A percentile compares a stretch with the other conserved stretches of the same genome.
phyloP scores from a whole-genome alignment of 192 early-diverging fungal genomes.

The Phycomyces nitens region DNA sequence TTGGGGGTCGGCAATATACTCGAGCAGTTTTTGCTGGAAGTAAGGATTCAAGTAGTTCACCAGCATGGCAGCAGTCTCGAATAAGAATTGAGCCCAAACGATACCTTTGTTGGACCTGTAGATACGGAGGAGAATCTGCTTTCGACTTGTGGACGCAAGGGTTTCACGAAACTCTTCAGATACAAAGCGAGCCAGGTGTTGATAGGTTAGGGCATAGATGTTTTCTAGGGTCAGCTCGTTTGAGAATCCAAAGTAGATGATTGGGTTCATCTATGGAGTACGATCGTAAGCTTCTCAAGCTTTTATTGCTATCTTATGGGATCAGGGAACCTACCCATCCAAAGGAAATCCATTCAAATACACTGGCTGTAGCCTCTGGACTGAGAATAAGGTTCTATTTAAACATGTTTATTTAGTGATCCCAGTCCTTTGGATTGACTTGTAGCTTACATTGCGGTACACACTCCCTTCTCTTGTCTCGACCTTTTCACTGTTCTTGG shows the following conservation, averaged over 20 bases:
- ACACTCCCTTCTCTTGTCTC: conserved; percentile 8
- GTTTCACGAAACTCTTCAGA: conserved; percentile 7
- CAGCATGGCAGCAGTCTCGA: conserved; percentile 16
- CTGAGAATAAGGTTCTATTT: conserved; percentile 11
- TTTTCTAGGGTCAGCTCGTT: conserved; percentile 11
- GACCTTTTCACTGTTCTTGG: not conserved
- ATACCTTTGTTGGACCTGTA: conserved; percentile 18
- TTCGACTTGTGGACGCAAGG: not conserved
- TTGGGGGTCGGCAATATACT: conserved; percentile 31
- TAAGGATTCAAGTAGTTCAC: conserved; percentile 42
- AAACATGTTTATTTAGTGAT: not conserved
- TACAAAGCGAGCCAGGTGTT: conserved; percentile 1
- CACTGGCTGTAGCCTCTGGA: conserved; percentile 17
- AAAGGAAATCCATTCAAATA: conserved; percentile 18
- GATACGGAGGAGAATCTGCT: conserved; percentile 4
- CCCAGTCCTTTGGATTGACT: not conserved
- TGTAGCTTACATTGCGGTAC: conserved; percentile 18
- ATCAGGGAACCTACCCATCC: conserved; percentile 12
- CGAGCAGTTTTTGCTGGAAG: conserved; percentile 40
- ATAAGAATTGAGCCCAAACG: conserved; percentile 25
- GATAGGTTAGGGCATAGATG: conserved; percentile 13
- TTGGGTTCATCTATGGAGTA: conserved; percentile 4
- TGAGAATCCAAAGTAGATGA: conserved; percentile 6
- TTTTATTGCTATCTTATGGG: not conserved
- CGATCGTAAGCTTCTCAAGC: not conserved